A percentile compares a stretch with the other conserved stretches of the same genome.
Evolutionary conservation across 495 filamentous ascomycete genomes (phyloP).

Genomic region (Daldinia childiae): DNA sequence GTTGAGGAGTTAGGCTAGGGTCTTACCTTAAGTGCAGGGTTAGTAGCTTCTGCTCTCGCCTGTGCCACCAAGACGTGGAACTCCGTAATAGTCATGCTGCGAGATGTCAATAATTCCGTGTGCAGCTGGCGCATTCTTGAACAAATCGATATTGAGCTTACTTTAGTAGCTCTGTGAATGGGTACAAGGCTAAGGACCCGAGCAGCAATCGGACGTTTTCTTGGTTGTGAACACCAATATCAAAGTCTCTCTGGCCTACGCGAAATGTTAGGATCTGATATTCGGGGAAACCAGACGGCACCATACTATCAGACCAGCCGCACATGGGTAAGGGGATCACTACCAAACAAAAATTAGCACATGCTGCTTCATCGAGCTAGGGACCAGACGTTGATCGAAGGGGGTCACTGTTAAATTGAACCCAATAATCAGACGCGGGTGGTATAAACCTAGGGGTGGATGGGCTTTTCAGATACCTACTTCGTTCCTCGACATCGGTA

Average conservation of each 20-base stretch:
- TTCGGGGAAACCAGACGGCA: neutral
- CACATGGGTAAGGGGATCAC: constrained; percentile 78
- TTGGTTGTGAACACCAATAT: constrained; percentile 69
- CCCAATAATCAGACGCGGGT: neutral
- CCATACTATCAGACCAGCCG: constrained; percentile 76
- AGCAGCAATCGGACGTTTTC: constrained; percentile 70
- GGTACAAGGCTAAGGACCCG: constrained; percentile 69
- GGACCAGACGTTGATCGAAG: neutral
- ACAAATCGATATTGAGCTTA: constrained; percentile 35
- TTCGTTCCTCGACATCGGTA: constrained; percentile 71
- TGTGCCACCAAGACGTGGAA: constrained; percentile 72
- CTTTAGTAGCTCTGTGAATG: constrained; percentile 60
- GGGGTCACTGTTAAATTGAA: neutral
- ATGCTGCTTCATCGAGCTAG: constrained; percentile 2
- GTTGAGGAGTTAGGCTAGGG: neutral
- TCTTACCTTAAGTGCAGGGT: constrained; percentile 68
- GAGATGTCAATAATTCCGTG: constrained; percentile 46
- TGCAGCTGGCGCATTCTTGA: constrained; percentile 25
- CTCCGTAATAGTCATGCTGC: constrained; percentile 70
- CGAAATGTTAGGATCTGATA: constrained; percentile 17
- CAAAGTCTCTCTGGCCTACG: constrained; percentile 67
- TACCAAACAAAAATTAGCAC: constrained; percentile 26
- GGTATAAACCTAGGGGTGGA: constrained; percentile 9
- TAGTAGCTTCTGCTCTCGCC: constrained; percentile 72
- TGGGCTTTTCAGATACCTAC: constrained; percentile 23